phyloP scores from a whole-genome alignment of 169 alveolate species.

The Eimeria praecox region DNA sequence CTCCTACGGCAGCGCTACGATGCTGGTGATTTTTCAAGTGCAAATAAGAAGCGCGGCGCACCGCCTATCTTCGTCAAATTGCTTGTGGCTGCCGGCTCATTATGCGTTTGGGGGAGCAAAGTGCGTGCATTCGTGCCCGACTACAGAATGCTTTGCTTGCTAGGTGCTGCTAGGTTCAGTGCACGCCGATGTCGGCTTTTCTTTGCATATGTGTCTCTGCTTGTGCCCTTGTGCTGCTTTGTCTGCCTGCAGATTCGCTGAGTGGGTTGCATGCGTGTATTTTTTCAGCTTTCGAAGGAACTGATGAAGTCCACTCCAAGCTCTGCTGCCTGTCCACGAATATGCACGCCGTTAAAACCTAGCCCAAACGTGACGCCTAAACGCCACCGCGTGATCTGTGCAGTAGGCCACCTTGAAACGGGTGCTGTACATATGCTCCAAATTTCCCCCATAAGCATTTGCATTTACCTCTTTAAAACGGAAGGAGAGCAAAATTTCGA shows the following conservation, averaged over 20 bases:
- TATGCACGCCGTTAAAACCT: not conserved
- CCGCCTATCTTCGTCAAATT: no score
- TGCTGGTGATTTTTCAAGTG: no score
- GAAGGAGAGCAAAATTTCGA: constrained; percentile 17
- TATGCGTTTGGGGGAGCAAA: not conserved
- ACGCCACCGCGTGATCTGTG: not conserved
- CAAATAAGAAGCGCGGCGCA: no score
- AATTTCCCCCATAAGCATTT: not conserved
- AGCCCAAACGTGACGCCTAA: not conserved
- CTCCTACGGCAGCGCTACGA: not conserved
- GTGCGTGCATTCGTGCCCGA: no score
- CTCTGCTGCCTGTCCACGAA: not conserved
- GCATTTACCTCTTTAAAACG: not conserved
- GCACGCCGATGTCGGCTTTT: no score
- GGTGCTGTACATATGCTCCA: not conserved
- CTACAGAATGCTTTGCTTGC: no score
- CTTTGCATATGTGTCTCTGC: no score
- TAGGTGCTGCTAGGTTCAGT: no score
- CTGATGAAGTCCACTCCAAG: not conserved
- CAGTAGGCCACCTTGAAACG: not conserved
- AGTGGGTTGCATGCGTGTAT: no score
- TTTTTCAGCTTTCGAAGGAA: no score
- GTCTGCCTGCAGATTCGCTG: no score
- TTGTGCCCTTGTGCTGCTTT: no score
- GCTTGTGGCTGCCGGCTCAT: not conserved